Conservation (phyloP, 768 basidiomycete species). For the Psilocybe cubensis region DNA sequence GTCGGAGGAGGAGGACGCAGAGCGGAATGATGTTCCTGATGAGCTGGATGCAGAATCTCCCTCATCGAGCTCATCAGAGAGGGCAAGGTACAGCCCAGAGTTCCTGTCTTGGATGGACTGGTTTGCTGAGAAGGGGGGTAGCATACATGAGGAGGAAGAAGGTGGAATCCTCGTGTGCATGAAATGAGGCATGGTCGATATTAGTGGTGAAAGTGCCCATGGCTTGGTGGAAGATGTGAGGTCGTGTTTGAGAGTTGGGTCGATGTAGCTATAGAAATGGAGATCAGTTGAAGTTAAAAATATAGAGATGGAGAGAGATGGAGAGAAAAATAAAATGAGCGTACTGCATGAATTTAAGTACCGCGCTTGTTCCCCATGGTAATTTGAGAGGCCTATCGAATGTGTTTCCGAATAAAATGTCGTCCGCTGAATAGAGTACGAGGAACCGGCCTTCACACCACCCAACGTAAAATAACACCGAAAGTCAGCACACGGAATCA, state of each 20-base stretch:
- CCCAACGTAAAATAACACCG: background rate
- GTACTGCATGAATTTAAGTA: constrained; percentile 82
- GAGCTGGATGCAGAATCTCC: background rate
- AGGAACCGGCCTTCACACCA: constrained; percentile 66
- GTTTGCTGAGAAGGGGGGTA: constrained; percentile 50
- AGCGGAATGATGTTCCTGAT: constrained; percentile 10
- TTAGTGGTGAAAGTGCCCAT: constrained; percentile 87
- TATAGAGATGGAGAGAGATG: background rate
- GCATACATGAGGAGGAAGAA: constrained; percentile 9
- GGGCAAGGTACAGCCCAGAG: constrained; percentile 51
- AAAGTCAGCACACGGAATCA: background rate
- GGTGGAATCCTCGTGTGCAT: constrained; percentile 43
- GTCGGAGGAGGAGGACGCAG: constrained; percentile 22
- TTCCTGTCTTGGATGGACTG: constrained; percentile 59
- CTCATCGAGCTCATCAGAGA: constrained; percentile 7
- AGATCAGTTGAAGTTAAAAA: background rate
- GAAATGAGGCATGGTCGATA: constrained; percentile 84
- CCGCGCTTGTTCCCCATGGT: constrained; percentile 82
- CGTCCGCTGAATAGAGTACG: constrained; percentile 67
- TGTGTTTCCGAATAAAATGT: constrained; percentile 89
- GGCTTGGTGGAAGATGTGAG: constrained; percentile 75
- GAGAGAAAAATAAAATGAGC: constrained; percentile 21
- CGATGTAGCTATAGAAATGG: constrained; percentile 64
- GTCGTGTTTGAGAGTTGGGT: constrained; percentile 87
- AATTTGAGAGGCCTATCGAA: constrained; percentile 80